Evolutionary conservation across 805 yeast genomes (phyloP).

Genomic region (Pichia ethanolica): DNA sequence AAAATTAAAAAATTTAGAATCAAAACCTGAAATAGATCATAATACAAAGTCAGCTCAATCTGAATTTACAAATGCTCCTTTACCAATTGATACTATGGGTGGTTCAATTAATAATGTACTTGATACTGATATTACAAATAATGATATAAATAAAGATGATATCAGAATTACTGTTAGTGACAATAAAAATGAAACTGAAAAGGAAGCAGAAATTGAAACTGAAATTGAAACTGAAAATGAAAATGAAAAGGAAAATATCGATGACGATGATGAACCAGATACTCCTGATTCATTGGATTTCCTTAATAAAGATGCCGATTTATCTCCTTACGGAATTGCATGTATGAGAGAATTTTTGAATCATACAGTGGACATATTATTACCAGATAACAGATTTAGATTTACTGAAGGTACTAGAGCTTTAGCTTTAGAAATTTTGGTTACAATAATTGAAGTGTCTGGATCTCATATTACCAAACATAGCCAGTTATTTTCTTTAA

Average conservation of each 20-base stretch:
- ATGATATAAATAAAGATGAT: background rate
- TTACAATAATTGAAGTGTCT: constrained; percentile 73
- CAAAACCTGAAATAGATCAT: constrained; percentile 22
- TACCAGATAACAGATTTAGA: constrained; percentile 75
- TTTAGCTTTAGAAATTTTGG: constrained; percentile 69
- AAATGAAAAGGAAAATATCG: background rate
- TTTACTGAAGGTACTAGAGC: constrained; percentile 84
- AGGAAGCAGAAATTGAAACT: background rate
- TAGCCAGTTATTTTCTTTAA: constrained; percentile 55
- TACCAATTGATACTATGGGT: constrained; percentile 57
- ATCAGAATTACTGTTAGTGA: background rate
- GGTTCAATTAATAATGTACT: constrained; percentile 27
- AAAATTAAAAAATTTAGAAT: constrained; percentile 47
- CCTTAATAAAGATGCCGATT: constrained; percentile 20
- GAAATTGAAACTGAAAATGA: background rate
- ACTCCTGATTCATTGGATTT: constrained; percentile 5
- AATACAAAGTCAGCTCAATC: constrained; percentile 23
- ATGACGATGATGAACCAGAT: constrained; percentile 4
- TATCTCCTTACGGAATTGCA: constrained; percentile 58
- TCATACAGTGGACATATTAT: constrained; percentile 67
- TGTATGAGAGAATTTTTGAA: constrained; percentile 73
- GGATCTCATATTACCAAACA: constrained; percentile 58
- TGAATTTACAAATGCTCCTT: constrained; percentile 20
- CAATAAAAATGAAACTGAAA: background rate
- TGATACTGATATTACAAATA: background rate